Evolutionary conservation across 2,329 filamentous ascomycete genomes (phyloP).

Genomic region (Raffaelea arxii): DNA sequence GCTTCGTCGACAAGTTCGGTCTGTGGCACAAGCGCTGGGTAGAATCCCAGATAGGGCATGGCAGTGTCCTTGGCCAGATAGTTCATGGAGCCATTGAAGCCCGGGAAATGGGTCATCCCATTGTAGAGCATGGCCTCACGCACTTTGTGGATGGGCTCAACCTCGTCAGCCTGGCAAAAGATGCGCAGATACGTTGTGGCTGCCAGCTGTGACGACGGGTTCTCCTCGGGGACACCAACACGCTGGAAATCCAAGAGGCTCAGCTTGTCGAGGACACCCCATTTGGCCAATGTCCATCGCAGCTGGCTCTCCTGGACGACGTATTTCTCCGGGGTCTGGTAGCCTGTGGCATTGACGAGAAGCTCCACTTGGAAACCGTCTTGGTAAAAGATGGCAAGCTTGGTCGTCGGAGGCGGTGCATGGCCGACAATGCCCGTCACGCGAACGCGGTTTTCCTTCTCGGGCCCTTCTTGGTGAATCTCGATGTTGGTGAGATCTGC

Average conservation of each 20-base stretch:
- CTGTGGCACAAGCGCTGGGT: no score
- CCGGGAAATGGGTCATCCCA: neutral
- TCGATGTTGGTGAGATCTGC: neutral
- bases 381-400: slow-evolving; percentile 37
- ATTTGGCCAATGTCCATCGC: neutral
- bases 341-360: slow-evolving; percentile 34
- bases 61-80: no score
- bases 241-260: neutral
- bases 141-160: neutral
- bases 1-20: no score
- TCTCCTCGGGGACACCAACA: slow-evolving; percentile 21
- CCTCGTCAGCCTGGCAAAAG: slow-evolving; percentile 26
- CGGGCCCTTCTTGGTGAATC: no score
- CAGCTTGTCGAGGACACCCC: neutral
- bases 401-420: slow-evolving; percentile 38
- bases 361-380: no score
- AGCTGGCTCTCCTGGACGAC: neutral
- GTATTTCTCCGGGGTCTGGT: slow-evolving; percentile 13
- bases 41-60: neutral
- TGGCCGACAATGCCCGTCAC: slow-evolving; percentile 30
- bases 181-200: slow-evolving; percentile 35
- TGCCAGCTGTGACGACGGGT: slow-evolving; percentile 27
- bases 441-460: no score
- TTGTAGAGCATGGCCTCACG: neutral
- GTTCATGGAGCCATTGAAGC: neutral